Percentiles rank a stretch among this genome's conserved stretches.
Conservation (phyloP, 2,329 filamentous ascomycete species). For the Pyricularia grisea region DNA sequence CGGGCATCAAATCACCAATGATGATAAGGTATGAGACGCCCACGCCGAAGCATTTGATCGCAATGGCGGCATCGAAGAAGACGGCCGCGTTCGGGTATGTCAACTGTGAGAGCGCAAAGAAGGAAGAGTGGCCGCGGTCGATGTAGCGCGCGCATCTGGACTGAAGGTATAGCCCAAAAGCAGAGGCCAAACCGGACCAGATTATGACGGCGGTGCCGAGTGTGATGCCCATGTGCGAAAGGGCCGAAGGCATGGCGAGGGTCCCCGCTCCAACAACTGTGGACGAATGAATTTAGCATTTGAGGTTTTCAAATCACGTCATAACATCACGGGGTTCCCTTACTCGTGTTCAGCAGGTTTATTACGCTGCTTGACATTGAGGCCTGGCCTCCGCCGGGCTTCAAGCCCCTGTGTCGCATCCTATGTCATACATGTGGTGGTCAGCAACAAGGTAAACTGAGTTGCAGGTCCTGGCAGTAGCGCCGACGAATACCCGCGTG, state of each 20-base stretch:
- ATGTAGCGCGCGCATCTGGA: slow-evolving; percentile 88
- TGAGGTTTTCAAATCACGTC: neutral
- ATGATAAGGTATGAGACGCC: slow-evolving; percentile 97
- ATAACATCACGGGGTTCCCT: slow-evolving; percentile 15
- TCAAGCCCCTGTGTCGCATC: slow-evolving; percentile 53
- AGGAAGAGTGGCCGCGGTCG: slow-evolving; percentile 79
- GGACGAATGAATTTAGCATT: neutral
- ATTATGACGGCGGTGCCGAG: slow-evolving; percentile 76
- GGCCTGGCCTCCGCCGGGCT: slow-evolving; percentile 73
- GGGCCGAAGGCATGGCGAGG: slow-evolving; percentile 86
- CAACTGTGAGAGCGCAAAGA: slow-evolving; percentile 93
- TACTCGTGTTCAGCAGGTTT: slow-evolving; percentile 95
- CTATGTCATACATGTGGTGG: slow-evolving; percentile 19
- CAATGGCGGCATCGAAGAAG: slow-evolving; percentile 90
- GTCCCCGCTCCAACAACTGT: slow-evolving; percentile 87
- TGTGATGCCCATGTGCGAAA: slow-evolving; percentile 91
- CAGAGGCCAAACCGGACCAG: slow-evolving; percentile 83
- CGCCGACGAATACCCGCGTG: neutral
- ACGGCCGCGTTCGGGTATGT: slow-evolving; percentile 96
- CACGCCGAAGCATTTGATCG: slow-evolving; percentile 96
- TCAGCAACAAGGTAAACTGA: neutral
- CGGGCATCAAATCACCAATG: slow-evolving; percentile 96
- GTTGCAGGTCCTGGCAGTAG: neutral
- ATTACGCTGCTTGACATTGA: slow-evolving; percentile 86
- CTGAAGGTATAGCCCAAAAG: slow-evolving; percentile 92